phyloP scores from a whole-genome alignment of 352 stramenopile genomes.

The Globisporangium canariense region DNA sequence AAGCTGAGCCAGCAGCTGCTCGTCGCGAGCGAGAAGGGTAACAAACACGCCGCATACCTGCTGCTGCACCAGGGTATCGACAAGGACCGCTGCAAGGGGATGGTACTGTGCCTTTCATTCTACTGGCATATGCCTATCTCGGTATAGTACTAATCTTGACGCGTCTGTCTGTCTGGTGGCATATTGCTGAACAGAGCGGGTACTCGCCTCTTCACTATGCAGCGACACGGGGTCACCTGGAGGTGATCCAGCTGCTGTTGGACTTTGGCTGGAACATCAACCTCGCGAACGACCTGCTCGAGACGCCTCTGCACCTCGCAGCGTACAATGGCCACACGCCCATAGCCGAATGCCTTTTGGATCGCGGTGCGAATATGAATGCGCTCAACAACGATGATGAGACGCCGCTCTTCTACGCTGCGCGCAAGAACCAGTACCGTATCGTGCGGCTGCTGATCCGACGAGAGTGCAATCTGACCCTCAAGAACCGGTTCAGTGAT shows the following conservation, averaged over 20 bases:
- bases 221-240: slow-evolving; percentile 57
- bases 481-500: slow-evolving; percentile 65
- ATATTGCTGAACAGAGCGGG: slow-evolving; percentile 32
- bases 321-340: slow-evolving; percentile 52
- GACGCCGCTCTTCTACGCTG: slow-evolving; percentile 72
- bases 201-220: slow-evolving; percentile 73
- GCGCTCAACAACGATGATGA: slow-evolving; percentile 48
- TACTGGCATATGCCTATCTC: neutral
- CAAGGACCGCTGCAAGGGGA: slow-evolving; percentile 51
- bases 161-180: neutral
- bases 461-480: slow-evolving; percentile 51
- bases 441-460: slow-evolving; percentile 59
- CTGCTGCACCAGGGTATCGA: slow-evolving; percentile 62
- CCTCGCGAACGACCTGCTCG: slow-evolving; percentile 38
- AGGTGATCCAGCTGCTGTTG: slow-evolving; percentile 60
- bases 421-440: slow-evolving; percentile 60
- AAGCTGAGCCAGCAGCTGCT: slow-evolving; percentile 59
- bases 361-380: slow-evolving; percentile 56
- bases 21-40: slow-evolving; percentile 70
- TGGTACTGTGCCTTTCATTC: slow-evolving; percentile 29
- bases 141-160: neutral
- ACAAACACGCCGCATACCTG: slow-evolving; percentile 61
- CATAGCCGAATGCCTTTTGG: slow-evolving; percentile 58
- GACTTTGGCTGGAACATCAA: slow-evolving; percentile 61
- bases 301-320: slow-evolving; percentile 72